These are phyloP conservation scores for Triadica sebifera DNA, from an alignment of 345 rosid species.

Conservation along the genomic window DNA sequence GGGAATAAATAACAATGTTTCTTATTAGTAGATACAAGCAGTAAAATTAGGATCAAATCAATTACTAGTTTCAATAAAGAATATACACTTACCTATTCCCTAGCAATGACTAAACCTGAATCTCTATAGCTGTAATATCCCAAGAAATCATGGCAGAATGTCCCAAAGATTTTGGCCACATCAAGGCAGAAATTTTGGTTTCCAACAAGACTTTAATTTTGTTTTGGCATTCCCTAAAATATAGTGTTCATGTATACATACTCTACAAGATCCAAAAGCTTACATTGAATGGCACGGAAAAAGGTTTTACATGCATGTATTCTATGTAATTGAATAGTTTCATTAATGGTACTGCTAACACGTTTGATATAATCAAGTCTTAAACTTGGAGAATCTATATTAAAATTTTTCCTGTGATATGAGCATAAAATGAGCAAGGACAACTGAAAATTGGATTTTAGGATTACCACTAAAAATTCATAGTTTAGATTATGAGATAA, in stretches of 20 bases:
- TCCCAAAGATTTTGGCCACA: no score
- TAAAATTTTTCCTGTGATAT: not conserved
- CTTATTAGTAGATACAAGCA: no score
- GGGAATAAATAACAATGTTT: no score
- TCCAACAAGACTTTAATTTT: not conserved
- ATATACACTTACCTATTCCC: no score
- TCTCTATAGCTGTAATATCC: no score
- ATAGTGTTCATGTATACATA: not conserved
- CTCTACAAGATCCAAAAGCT: not conserved
- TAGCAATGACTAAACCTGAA: no score
- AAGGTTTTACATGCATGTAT: not conserved
- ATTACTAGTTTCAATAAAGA: no score
- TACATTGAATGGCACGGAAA: not conserved
- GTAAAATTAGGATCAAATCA: no score
- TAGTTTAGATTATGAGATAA: not conserved
- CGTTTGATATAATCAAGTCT: not conserved
- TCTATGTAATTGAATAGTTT: not conserved
- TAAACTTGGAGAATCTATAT: not conserved
- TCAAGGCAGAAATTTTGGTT: no score
- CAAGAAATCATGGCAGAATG: no score
- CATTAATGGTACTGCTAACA: not conserved
- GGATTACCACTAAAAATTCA: not conserved
- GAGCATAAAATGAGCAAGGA: not conserved
- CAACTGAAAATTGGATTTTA: not conserved
- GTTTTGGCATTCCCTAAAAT: not conserved